Evolutionary conservation across 1,284 basidiomycete species (phyloP), one percentile per base, ranked within the genome.

Genomic region (Puccinia hordei): DNA sequence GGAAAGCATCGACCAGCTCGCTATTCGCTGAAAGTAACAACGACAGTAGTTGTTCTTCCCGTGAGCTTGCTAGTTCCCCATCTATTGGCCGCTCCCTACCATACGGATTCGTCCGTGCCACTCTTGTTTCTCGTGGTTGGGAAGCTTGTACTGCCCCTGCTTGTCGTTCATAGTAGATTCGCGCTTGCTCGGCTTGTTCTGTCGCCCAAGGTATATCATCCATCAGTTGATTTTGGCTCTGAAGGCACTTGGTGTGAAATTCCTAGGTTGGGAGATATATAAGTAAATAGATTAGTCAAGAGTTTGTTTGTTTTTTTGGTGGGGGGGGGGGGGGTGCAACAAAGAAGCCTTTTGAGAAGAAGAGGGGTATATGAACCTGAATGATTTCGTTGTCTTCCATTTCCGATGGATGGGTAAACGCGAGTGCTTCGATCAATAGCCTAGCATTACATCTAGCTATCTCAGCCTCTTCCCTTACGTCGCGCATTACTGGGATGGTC

Each of bases 141-240:
- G 4, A 12, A 33, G 30, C n/a, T 35, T 53, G 46, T 2, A 44
- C 8, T 8, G 41, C 27, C 30, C 4, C 49, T 9, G 27, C 30
- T 59, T 38, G 78, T 27, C 57, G 72, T 61, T 73, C 51, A 24
- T 44, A 33, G 27, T 68, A 82, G 83, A 82, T 82, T 41, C 90
- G 86, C 6, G 89, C 91, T 51, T 88, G 89, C 83, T 92, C 92
- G 1, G 92, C 92, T 27, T 89, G 88, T 4, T 92, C 90, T 24
- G 89, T 89, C 5, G 92, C 92, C 92, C 92, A 93, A 13, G 90
- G 89, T 77, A 93, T 92, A 85, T 92, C 91, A 10, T 90, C 89
- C 82, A 87, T 90, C 44, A 92, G 90, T 24, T 93, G 87, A 80
- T 92, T 92, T 84, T 92, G 91, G 1, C 91, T 92, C 6, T 88